Base-by-base conservation (phyloP, 371 early-diverging fungal genomes). In the Sporodiniella umbellata region DNA sequence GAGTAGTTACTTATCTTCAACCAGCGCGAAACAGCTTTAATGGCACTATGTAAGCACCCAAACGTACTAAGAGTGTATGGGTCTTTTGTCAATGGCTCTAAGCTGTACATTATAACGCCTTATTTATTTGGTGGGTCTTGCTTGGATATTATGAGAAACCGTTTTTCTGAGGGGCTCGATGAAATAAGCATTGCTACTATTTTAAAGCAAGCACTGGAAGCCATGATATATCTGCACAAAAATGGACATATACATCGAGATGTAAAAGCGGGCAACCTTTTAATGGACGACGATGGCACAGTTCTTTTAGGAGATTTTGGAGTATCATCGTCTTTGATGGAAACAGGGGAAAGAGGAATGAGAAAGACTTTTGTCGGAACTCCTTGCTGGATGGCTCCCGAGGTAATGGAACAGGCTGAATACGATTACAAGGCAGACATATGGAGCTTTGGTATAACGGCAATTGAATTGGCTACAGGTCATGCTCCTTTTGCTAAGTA, bases 321-420 rank as follows among this genome's bases (percentile, higher is more conserved):
- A 14, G 95, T 94, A 0, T 84, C 86, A 7, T 83, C 86, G 2
- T 86, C 86, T 2, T 62, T 93, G 48, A 81, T 83, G 73, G 92
- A 93, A 53, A 80, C 78, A 33, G 91, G 88, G 2, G 92, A 89
- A 45, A 75, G 73, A 40, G 85, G 83, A 17, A 63, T 81, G 61
- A 64, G 95, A 55, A 91, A 88, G 70, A 94, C 95, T 0, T 94
- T 94, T 84, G 94, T 92, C 11, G 94, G 93, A 14, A 92, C 92
- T 8, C 93, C 92, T 14, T 92, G 92, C 55, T 92, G 91, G 92
- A 95, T 95, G 91, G 94, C 93, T 8, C 90, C 90, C 11, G 90
- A 85, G 52, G 85, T 88, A 6, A 83, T 87, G 84, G 83, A 85
- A 58, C 72, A 87, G 59, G 79, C 82, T 6, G 89, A 86, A 7